Base-by-base conservation (phyloP, 192 early-diverging fungal genomes). In the Diversispora epigaea region DNA sequence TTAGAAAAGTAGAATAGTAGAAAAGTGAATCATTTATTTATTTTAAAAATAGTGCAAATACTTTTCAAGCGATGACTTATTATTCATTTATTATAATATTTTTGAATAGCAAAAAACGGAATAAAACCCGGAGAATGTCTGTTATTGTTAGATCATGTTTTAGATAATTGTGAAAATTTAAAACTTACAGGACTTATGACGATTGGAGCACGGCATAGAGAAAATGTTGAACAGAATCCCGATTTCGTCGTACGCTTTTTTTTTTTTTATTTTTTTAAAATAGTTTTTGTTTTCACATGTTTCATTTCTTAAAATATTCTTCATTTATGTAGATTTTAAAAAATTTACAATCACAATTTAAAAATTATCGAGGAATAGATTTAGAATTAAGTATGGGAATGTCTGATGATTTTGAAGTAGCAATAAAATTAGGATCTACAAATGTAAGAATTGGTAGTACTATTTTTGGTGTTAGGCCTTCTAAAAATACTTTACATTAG, bases 341-440 rank as follows among this genome's bases (percentile, higher is more conserved):
- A 32, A 68, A 73, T 25, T 77, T 86, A 68, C 77, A 83, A 46
- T 77, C 79, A 47, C 71, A 70, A 61, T 62, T 84, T 66, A 49
- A 67, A 58, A 49, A 66, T 3, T 54, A 25, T 21, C 46, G 76
- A 4, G 84, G 83, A 14, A 39, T 68, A 17, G 74, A 77, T 9
- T 78, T 98, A 52, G 93, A 94, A 80, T 82, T 97, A 63, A 94
- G 93, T 79, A 97, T 98, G 96, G 97, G 97, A 47, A 99, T 99
- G 97, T 98, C 96, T 25, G 91, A 89, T 77, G 96, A 99, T 81
- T 98, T 90, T 88, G 87, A 89, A 66, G 82, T 87, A 46, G 96
- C 96, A 6, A 85, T 99, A 62, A 80, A 86, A 44, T 85, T 90
- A 43, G 97, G 96, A 45, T 88, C 94, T 6, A 96, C 95, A 45